phyloP scores from a whole-genome alignment of 2,329 filamentous ascomycete genomes.

The Phialophora tarda region DNA sequence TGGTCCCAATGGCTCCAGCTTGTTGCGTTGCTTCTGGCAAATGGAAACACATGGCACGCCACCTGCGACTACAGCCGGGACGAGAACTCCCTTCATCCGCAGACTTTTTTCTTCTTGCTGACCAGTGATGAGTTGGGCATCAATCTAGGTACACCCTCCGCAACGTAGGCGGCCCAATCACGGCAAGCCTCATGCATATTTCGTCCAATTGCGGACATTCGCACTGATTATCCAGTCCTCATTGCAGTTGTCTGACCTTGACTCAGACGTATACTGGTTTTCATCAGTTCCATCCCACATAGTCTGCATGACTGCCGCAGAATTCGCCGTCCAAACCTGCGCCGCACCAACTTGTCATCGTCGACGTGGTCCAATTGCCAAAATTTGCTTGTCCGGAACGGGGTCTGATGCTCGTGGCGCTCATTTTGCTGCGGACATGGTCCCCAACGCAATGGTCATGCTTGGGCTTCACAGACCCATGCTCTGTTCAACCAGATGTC shows the following conservation, averaged over 20 bases:
- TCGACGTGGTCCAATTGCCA: slow-evolving; percentile 37
- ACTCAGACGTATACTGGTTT: slow-evolving; percentile 27
- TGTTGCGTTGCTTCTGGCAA: slow-evolving; percentile 18
- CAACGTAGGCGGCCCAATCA: slow-evolving; percentile 34
- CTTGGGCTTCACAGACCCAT: slow-evolving; percentile 21
- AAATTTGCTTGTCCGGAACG: slow-evolving; percentile 11
- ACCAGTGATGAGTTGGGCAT: slow-evolving; percentile 34
- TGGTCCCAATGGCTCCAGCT: slow-evolving; percentile 20
- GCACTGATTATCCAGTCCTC: slow-evolving; percentile 28
- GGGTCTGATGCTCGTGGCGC: slow-evolving; percentile 21
- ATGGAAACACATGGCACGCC: slow-evolving; percentile 16
- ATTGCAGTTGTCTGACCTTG: slow-evolving; percentile 34
- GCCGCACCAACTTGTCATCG: slow-evolving; percentile 26
- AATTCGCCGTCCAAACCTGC: slow-evolving; percentile 17
- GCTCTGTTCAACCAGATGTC: slow-evolving; percentile 24
- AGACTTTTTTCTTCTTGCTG: slow-evolving; percentile 17
- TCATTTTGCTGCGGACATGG: slow-evolving; percentile 23
- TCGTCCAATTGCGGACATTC: slow-evolving; percentile 30
- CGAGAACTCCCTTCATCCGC: slow-evolving; percentile 14
- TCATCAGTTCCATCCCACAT: slow-evolving; percentile 21
- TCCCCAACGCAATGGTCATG: slow-evolving; percentile 19
- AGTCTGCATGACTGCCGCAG: slow-evolving; percentile 26
- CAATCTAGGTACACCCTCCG: slow-evolving; percentile 30
- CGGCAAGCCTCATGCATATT: slow-evolving; percentile 20
- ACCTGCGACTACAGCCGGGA: slow-evolving; percentile 13